Base-by-base conservation (phyloP, 805 yeast genomes). In the Cyberlindnera mississippiensis region DNA sequence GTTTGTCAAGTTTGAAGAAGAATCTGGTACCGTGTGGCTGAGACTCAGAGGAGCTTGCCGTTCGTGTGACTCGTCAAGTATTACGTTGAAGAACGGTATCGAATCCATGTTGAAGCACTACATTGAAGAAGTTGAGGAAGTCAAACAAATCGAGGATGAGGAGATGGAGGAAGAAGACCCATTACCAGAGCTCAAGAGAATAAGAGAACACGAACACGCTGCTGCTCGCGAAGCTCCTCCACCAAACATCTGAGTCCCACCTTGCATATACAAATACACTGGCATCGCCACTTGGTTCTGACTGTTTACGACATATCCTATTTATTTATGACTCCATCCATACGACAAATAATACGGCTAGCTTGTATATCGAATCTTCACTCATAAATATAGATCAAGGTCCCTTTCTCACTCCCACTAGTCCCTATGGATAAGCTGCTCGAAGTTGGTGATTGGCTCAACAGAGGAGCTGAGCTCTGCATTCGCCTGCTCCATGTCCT, bases 51-150 rank as follows among this genome's bases (percentile, higher is more conserved):
- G 88, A 26, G 87, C 87, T 2, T 81, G 88, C 57, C 72, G 85
- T 55, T 75, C 84, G n/a, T 81, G 88, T 55, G 82, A 80, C 50
- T 69, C 81, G 15, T 74, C 81, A 41, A 75, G 80, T 32, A 80
- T 79, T 26, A 81, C 88, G 1, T 68, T 81, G 53, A 80, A 78
- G 49, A 75, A 75, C 47, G 88, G 88, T 17, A 80, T 81, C 37
- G 87, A 81, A 57, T 70, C 80, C 33, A 81, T 81, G 88, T 63
- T 81, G 60, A 81, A 77, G 53, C 77, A 79, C 60, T 81, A 81
- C 57, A 75, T 81, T 27, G 86, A 80, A 44, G 88, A 81, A 52
- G 86, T 81, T 15, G 69, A 71, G 46, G 67, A 69, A 37, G 87
- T 81, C 8, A 71, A 66, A 49, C 78, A 71, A 35, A 62, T 72